Conservation (phyloP, 495 filamentous ascomycete species). For the Platismatia glauca region DNA sequence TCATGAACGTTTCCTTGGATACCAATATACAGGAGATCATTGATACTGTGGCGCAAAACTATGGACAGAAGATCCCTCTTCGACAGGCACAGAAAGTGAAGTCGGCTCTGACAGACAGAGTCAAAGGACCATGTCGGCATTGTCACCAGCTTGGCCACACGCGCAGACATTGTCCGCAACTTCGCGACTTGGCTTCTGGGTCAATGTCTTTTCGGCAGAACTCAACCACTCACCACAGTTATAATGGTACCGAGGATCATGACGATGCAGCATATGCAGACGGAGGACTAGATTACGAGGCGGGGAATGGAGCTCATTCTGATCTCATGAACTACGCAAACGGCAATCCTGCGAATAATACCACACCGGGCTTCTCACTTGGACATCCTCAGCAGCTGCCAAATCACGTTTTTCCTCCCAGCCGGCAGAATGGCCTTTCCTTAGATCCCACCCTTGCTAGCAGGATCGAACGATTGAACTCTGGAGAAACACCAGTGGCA, state of each 20-base stretch:
- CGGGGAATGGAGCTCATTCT: not conserved
- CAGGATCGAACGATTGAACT: slow-evolving; percentile 11
- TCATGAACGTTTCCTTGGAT: slow-evolving; percentile 19
- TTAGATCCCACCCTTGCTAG: slow-evolving; percentile 3
- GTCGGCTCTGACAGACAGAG: slow-evolving; percentile 17
- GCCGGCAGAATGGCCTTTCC: slow-evolving; percentile 1
- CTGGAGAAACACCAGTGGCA: slow-evolving; percentile 7
- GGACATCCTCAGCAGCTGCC: slow-evolving; percentile 10
- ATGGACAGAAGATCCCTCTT: slow-evolving; percentile 24
- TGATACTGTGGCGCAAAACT: slow-evolving; percentile 21
- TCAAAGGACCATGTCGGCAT: slow-evolving; percentile 24
- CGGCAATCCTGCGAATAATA: slow-evolving; percentile 2
- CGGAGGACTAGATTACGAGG: slow-evolving; percentile 10
- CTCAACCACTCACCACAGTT: slow-evolving; percentile 27
- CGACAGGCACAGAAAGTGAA: slow-evolving; percentile 27
- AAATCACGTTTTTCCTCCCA: not conserved
- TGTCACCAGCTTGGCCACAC: slow-evolving; percentile 23
- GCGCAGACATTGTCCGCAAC: slow-evolving; percentile 22
- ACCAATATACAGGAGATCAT: slow-evolving; percentile 23
- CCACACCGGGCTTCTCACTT: not conserved
- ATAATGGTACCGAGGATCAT: slow-evolving; percentile 2
- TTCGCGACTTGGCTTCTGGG: slow-evolving; percentile 11
- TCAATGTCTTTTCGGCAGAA: slow-evolving; percentile 15
- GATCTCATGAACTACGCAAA: slow-evolving; percentile 14
- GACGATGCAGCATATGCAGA: slow-evolving; percentile 17